Conservation (phyloP, 2,329 filamentous ascomycete genomes). For the Microdochium bolleyi region DNA sequence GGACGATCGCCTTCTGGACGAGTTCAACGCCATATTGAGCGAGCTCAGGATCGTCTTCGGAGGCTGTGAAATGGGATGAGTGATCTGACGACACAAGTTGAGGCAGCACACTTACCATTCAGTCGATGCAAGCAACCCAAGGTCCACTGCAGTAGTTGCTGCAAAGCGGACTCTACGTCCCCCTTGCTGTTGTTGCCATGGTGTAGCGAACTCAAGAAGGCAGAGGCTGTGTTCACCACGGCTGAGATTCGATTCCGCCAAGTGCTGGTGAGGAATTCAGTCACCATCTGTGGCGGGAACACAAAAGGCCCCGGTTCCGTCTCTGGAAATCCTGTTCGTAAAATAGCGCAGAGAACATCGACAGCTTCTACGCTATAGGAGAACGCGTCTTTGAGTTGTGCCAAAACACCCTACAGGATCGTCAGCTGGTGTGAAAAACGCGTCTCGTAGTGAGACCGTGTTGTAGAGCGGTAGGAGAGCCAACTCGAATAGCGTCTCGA, state of each 20-base stretch:
- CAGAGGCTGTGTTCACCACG: slow-evolving; percentile 64
- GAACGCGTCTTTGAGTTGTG: slow-evolving; percentile 42
- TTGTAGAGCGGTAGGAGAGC: too few species aligned
- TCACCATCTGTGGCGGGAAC: slow-evolving; percentile 57
- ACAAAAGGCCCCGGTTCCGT: slow-evolving; percentile 69
- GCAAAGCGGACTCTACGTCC: slow-evolving; percentile 39
- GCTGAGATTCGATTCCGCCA: slow-evolving; percentile 58
- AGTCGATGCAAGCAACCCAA: slow-evolving; percentile 54
- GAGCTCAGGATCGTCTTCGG: slow-evolving; percentile 61
- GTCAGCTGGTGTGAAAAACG: slow-evolving; percentile 8
- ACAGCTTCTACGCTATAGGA: slow-evolving; percentile 57
- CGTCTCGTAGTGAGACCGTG: slow-evolving; percentile 26
- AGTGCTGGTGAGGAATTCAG: slow-evolving; percentile 53
- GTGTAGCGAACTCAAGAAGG: slow-evolving; percentile 55
- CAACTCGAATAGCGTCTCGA: too few species aligned
- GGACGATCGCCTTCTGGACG: slow-evolving; percentile 53
- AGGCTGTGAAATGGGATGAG: slow-evolving; percentile 26
- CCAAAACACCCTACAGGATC: slow-evolving; percentile 11
- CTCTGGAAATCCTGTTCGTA: slow-evolving; percentile 70
- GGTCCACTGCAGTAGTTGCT: slow-evolving; percentile 51
- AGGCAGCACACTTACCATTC: slow-evolving; percentile 31
- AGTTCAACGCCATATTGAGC: slow-evolving; percentile 70
- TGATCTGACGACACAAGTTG: not conserved
- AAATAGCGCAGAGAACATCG: slow-evolving; percentile 62
- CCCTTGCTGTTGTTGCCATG: slow-evolving; percentile 27